Percentiles rank a stretch among this genome's conserved stretches.
phyloP scores from a whole-genome alignment of 164 flowering plant species.

The Magnolia sinica region DNA sequence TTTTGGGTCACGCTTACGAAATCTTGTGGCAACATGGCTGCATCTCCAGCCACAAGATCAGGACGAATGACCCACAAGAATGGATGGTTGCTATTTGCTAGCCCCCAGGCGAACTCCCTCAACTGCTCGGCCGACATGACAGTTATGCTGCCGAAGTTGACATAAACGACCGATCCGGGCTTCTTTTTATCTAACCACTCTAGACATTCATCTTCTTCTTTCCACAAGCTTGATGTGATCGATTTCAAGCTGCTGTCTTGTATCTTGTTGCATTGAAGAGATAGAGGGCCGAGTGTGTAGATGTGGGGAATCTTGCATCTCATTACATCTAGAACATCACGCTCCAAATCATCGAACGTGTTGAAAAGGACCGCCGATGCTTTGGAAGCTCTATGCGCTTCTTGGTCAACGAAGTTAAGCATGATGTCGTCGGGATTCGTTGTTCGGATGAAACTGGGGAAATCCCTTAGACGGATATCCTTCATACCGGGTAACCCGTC shows the following conservation, averaged over 20 bases:
- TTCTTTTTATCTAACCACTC: slow-evolving; percentile 29
- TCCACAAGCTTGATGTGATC: slow-evolving; percentile 29
- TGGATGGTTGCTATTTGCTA: slow-evolving; percentile 26
- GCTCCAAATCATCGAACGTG: slow-evolving; percentile 42
- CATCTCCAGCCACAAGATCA: slow-evolving; percentile 28
- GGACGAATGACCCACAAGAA: slow-evolving; percentile 46
- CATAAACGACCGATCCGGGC: slow-evolving; percentile 29
- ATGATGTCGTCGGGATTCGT: slow-evolving; percentile 30
- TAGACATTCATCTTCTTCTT: slow-evolving; percentile 27
- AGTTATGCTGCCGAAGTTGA: slow-evolving; percentile 33
- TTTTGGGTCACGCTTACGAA: slow-evolving; percentile 22
- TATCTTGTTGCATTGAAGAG: slow-evolving; percentile 12
- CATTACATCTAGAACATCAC: slow-evolving; percentile 27
- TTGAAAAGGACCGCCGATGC: slow-evolving; percentile 33
- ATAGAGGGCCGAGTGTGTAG: slow-evolving; percentile 40
- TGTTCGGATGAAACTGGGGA: slow-evolving; percentile 32
- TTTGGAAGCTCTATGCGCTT: slow-evolving; percentile 7
- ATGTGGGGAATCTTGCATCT: slow-evolving; percentile 16
- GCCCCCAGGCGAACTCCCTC: slow-evolving; percentile 41
- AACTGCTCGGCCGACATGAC: slow-evolving; percentile 28
- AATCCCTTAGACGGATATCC: slow-evolving; percentile 32
- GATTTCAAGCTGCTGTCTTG: slow-evolving; percentile 14
- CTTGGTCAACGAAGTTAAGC: slow-evolving; percentile 17
- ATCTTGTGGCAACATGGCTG: slow-evolving; percentile 20
- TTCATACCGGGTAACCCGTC: slow-evolving; percentile 42